Base-by-base conservation (phyloP, 768 basidiomycete species). In the Boletus tylopilopsis region DNA sequence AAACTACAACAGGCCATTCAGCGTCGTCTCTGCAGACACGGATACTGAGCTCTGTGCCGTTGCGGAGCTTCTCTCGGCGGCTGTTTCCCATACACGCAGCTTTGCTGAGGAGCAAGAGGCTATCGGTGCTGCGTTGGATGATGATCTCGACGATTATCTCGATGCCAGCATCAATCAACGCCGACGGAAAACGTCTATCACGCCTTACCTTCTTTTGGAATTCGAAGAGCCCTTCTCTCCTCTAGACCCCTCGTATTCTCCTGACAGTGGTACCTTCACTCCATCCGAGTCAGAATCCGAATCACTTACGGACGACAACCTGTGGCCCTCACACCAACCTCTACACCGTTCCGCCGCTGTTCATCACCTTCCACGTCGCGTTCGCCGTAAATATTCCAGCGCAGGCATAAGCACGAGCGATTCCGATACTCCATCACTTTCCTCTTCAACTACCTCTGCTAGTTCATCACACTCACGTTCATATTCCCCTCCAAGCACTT, bases 21-120 rank as follows among this genome's bases (percentile, higher is more conserved):
- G 78, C 53, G 56, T 69, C 19, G 70, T 79, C 27, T 80, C 79
- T 4, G 62, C 73, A 7, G 65, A 69, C 12, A 78, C 78, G 10
- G 80, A 81, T 42, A 57, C 65, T 25, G 80, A 81, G 50, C 69
- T 81, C 13, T 61, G 70, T n/a, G 76, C 73, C n/a, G 63, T 81
- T 40, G 73, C 75, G 2, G 78, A 78, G 24, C 62, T 79, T 35
- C 68, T 81, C 49, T 68, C 73, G 11, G 67, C 71, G 1, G 53
- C 64, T 25, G 54, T 70, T 19, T 61, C 59, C 15, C 62, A 67
- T 22, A 29, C 50, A 15, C 41, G 35, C 8, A 64, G 58, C 37
- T 37, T 47, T 24, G 60, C 61, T 9, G 62, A 63, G 46, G 63
- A 62, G n/a, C 62, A 63, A 37, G 67, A 67, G 45, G 30, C 42